Conservation (phyloP, 192 early-diverging fungal species). For the Podila clonocystis region DNA sequence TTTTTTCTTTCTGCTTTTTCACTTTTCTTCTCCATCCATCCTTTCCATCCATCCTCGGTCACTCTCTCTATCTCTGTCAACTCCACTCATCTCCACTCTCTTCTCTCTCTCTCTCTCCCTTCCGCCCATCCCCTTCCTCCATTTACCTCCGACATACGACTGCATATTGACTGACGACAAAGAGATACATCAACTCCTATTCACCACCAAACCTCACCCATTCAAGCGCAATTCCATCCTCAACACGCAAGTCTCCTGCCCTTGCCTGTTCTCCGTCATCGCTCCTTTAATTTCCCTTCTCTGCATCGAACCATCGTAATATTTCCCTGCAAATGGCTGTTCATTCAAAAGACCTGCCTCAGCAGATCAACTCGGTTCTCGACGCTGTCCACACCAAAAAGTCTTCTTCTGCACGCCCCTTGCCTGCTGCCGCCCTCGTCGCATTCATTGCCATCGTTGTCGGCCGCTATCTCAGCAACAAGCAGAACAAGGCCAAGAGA, state of each 20-base stretch:
- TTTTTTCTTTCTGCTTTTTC: neutral
- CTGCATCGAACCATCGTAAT: neutral
- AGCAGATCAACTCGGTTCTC: constrained; percentile 51
- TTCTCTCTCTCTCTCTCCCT: neutral
- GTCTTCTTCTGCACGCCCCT: constrained; percentile 18
- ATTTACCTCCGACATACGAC: neutral
- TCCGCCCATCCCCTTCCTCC: neutral
- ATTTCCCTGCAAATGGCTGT: constrained; percentile 18
- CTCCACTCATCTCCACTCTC: constrained; percentile 1
- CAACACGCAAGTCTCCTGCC: neutral
- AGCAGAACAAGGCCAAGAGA: constrained; percentile 38
- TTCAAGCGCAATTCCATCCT: neutral
- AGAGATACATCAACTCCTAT: neutral
- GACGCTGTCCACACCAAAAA: constrained; percentile 38
- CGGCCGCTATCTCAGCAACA: constrained; percentile 46
- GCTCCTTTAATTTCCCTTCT: neutral
- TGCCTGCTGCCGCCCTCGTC: constrained; percentile 45
- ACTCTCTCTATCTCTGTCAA: neutral
- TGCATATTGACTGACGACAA: too few relatives aligned
- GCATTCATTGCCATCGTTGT: constrained; percentile 43
- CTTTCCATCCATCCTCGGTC: neutral
- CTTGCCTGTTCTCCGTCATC: neutral
- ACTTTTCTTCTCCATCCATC: neutral
- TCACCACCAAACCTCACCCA: neutral
- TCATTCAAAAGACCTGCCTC: constrained; percentile 51